Evolutionary conservation across 2,329 filamentous ascomycete species (phyloP).

Genomic region (Ascochyta koolunga): DNA sequence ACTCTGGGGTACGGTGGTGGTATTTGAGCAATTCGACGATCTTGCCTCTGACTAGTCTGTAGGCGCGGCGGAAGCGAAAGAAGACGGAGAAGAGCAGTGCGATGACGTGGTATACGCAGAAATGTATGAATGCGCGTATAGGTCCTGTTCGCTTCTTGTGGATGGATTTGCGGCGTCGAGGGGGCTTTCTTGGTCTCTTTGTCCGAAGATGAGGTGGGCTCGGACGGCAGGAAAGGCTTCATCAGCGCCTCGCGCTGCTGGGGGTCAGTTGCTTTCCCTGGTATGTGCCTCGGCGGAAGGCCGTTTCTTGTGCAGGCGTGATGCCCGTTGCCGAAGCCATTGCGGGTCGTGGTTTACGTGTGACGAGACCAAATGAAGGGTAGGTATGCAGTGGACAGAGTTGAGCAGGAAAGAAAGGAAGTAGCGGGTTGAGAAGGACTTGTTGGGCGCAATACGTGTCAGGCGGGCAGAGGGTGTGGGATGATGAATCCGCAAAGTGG

Average conservation of each 20-base stretch:
- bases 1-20: slow-evolving; percentile 92
- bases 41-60: slow-evolving; percentile 78
- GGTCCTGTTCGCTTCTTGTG: slow-evolving; percentile 59
- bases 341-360: slow-evolving; percentile 19
- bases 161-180: slow-evolving; percentile 27
- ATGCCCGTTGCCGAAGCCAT: slow-evolving; percentile 44
- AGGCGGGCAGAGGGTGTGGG: slow-evolving; percentile 20
- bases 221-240: slow-evolving; percentile 59
- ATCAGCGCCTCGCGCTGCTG: slow-evolving; percentile 59
- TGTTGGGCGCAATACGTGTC: slow-evolving; percentile 8
- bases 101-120: slow-evolving; percentile 70
- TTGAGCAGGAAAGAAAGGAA: slow-evolving; percentile 1
- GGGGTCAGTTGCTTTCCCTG: slow-evolving; percentile 51
- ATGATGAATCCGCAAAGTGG: slow-evolving; percentile 25
- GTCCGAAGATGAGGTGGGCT: slow-evolving; percentile 38
- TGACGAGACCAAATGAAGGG: slow-evolving; percentile 10
- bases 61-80: slow-evolving; percentile 79
- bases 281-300: slow-evolving; percentile 43
- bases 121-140: slow-evolving; percentile 66
- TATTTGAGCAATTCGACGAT: slow-evolving; percentile 85
- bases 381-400: neutral
- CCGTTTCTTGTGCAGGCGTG: slow-evolving; percentile 36
- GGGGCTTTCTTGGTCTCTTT: slow-evolving; percentile 16
- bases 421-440: neutral
- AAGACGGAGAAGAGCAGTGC: slow-evolving; percentile 88